Conservation (phyloP, 768 basidiomycete species). For the Rhizopogon sp. region DNA sequence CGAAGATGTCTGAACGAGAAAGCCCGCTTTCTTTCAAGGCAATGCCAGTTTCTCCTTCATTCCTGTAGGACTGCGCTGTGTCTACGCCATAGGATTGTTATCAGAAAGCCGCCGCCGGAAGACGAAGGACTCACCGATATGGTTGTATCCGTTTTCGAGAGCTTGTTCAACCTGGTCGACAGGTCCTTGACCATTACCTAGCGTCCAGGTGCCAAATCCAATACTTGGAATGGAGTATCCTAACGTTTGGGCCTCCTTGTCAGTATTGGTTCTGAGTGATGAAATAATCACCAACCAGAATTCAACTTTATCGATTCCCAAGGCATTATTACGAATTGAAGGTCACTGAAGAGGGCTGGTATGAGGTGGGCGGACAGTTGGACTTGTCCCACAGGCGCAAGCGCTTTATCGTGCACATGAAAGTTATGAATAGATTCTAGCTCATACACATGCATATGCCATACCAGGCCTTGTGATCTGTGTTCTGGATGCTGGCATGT, state of each 20-base stretch:
- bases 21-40: too few relatives aligned
- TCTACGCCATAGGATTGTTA: conserved; percentile 26
- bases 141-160: conserved; percentile 53
- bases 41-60: conserved; percentile 42
- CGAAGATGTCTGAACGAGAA: too few relatives aligned
- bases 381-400: too few relatives aligned
- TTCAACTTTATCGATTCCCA: conserved; percentile 57
- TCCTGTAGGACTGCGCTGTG: conserved; percentile 54
- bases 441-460: too few relatives aligned
- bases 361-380: too few relatives aligned
- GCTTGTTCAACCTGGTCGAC: conserved; percentile 57
- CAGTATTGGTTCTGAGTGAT: neutral
- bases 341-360: conserved; percentile 1
- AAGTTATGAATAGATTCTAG: too few relatives aligned
- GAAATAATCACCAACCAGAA: conserved; percentile 37
- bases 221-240: conserved; percentile 42
- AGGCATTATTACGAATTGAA: conserved; percentile 37
- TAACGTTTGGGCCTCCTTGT: conserved; percentile 11
- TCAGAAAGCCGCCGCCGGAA: neutral
- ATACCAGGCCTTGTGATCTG: too few relatives aligned
- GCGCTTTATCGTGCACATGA: too few relatives aligned
- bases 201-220: conserved; percentile 61
- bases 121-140: conserved; percentile 40
- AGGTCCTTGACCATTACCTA: conserved; percentile 48
- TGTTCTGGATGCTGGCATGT: too few relatives aligned